Evolutionary conservation across 306 rosid species (phyloP).

Genomic region (Aeschynomene evenia): DNA sequence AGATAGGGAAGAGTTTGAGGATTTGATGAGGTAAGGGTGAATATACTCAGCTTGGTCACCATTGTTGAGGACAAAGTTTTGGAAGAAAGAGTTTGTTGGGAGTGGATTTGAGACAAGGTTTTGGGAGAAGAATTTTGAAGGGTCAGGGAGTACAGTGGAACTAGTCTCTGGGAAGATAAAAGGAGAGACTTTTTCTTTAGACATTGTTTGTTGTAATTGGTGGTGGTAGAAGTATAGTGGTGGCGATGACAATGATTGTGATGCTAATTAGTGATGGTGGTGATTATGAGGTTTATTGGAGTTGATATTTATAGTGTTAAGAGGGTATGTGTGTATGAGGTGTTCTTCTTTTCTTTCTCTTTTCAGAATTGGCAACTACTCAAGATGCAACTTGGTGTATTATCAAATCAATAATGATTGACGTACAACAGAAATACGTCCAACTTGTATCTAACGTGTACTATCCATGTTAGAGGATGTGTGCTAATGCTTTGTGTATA

Average conservation of each 20-base stretch:
- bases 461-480: too few relatives aligned
- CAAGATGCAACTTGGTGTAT: conserved; percentile 8
- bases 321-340: neutral
- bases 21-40: conserved; percentile 80
- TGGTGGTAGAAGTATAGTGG: neutral
- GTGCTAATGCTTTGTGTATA: too few relatives aligned
- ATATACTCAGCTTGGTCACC: conserved; percentile 84
- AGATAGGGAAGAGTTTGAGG: conserved; percentile 58
- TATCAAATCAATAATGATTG: too few relatives aligned
- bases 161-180: conserved; percentile 64
- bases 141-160: conserved; percentile 83
- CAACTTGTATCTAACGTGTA: too few relatives aligned
- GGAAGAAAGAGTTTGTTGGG: conserved; percentile 93
- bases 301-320: neutral
- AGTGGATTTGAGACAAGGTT: conserved; percentile 63
- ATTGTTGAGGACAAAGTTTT: conserved; percentile 68
- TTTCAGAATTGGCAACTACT: conserved; percentile 11
- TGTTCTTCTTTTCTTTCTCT: too few relatives aligned
- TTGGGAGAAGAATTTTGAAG: conserved; percentile 68
- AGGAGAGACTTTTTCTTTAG: conserved; percentile 9
- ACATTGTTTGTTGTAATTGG: neutral
- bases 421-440: too few relatives aligned
- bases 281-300: neutral
- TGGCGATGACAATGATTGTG: conserved; percentile 7
- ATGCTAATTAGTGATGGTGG: neutral